Percentiles rank a stretch among this genome's conserved stretches.
phyloP scores from a whole-genome alignment of 2,329 filamentous ascomycete species.

The Triangularia verruculosa region DNA sequence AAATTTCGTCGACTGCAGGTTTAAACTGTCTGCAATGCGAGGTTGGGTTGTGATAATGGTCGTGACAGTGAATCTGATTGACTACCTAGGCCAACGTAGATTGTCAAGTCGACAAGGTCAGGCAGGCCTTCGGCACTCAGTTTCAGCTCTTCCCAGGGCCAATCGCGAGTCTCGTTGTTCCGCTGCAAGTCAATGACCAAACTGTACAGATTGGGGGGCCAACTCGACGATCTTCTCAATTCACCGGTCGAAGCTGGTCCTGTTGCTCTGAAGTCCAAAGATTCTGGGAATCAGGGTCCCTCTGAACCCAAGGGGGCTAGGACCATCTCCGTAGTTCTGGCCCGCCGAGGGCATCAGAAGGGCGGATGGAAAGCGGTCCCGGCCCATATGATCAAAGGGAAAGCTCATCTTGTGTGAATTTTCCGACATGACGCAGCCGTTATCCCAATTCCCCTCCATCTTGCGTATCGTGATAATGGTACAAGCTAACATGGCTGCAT shows the following conservation, averaged over 20 bases:
- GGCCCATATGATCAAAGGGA: constrained; percentile 9
- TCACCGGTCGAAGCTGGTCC: constrained; percentile 4
- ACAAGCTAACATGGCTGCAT: background rate
- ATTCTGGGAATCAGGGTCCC: background rate
- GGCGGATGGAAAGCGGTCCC: constrained; percentile 4
- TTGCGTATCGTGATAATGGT: background rate
- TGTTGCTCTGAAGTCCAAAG: background rate
- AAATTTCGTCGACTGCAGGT: background rate
- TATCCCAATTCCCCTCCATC: background rate
- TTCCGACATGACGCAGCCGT: background rate
- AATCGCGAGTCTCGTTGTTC: background rate
- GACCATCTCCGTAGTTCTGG: background rate
- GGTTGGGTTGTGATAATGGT: background rate
- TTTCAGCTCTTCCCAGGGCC: constrained; percentile 10
- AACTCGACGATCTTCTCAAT: background rate
- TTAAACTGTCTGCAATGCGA: background rate
- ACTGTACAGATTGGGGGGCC: background rate
- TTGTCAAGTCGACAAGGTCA: constrained; percentile 8
- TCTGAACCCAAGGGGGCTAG: background rate
- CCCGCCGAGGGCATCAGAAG: background rate
- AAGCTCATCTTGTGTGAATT: background rate
- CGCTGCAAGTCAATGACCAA: constrained; percentile 2
- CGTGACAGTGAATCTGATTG: background rate
- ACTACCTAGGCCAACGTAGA: constrained; percentile 6
- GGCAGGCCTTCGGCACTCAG: background rate